These are phyloP conservation scores for Cytospora chrysosperma DNA, from an alignment of 2,329 filamentous ascomycete genomes.

Conservation along the genomic window DNA sequence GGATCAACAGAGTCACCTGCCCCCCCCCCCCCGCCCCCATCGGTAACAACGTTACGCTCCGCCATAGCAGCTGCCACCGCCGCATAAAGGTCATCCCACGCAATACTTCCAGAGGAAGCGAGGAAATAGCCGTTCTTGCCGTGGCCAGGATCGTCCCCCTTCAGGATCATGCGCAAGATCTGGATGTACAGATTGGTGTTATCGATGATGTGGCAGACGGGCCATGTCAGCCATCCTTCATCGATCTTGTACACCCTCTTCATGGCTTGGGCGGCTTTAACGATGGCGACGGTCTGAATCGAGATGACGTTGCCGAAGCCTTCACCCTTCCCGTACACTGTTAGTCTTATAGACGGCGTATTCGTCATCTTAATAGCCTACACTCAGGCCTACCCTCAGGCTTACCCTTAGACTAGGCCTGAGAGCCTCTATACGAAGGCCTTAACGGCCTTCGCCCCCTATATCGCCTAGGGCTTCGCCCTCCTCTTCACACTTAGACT, in stretches of 20 bases:
- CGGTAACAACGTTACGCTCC: conserved; percentile 40
- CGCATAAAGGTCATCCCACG: conserved; percentile 51
- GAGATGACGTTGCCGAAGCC: conserved; percentile 52
- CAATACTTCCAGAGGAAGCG: conserved; percentile 46
- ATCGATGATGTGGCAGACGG: conserved; percentile 51
- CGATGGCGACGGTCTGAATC: conserved; percentile 50
- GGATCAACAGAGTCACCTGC: conserved; percentile 34
- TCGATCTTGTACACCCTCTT: conserved; percentile 44
- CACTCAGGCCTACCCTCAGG: too few relatives aligned
- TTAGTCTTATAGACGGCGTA: too few relatives aligned
- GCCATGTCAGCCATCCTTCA: conserved; percentile 43
- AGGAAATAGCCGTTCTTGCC: conserved; percentile 51
- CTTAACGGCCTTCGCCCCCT: too few relatives aligned
- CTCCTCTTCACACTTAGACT: too few relatives aligned
- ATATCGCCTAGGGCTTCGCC: too few relatives aligned
- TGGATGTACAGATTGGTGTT: conserved; percentile 46
- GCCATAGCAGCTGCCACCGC: conserved; percentile 43
- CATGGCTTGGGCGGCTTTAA: conserved; percentile 43
- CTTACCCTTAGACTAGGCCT: too few relatives aligned
- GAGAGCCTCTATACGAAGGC: too few relatives aligned
- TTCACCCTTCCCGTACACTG: conserved; percentile 46
- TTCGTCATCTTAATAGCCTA: too few relatives aligned
- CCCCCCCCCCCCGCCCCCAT: too few relatives aligned
- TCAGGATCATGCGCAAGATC: conserved; percentile 45
- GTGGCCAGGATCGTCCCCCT: conserved; percentile 35